These are phyloP conservation scores for Exutisphaerella laricina DNA, from an alignment of 2,329 filamentous ascomycete genomes.

Conservation along the genomic window DNA sequence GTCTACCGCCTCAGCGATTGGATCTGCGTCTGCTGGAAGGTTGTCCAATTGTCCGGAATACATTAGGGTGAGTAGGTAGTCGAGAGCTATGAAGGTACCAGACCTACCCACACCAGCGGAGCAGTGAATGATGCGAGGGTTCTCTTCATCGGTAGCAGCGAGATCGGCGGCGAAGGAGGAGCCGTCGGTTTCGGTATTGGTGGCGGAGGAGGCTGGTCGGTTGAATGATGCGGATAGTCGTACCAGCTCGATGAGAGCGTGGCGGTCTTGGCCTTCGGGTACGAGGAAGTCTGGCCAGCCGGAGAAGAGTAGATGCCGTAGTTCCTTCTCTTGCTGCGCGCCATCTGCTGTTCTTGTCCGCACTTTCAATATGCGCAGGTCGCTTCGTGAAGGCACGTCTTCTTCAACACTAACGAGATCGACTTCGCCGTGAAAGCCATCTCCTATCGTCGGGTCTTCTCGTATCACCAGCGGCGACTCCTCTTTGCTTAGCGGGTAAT, in stretches of 20 bases:
- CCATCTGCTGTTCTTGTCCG: slow-evolving; percentile 33
- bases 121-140: slow-evolving; percentile 65
- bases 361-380: slow-evolving; percentile 67
- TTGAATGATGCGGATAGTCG: slow-evolving; percentile 57
- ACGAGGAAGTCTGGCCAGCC: slow-evolving; percentile 90
- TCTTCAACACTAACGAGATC: slow-evolving; percentile 52
- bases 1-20: slow-evolving; percentile 74
- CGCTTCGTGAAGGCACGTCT: slow-evolving; percentile 55
- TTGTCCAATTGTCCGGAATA: slow-evolving; percentile 62
- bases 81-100: slow-evolving; percentile 93
- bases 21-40: slow-evolving; percentile 51
- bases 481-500: slow-evolving; percentile 52
- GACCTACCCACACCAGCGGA: slow-evolving; percentile 91
- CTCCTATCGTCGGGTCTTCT: slow-evolving; percentile 22
- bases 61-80: slow-evolving; percentile 80
- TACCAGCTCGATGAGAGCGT: slow-evolving; percentile 65
- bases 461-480: slow-evolving; percentile 27
- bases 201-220: slow-evolving; percentile 28
- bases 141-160: slow-evolving; percentile 36
- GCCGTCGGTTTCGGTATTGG: slow-evolving; percentile 13
- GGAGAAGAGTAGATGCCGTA: slow-evolving; percentile 82
- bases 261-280: slow-evolving; percentile 62
- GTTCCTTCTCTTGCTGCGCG: slow-evolving; percentile 50
- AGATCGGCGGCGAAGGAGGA: slow-evolving; percentile 26
- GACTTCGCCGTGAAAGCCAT: slow-evolving; percentile 61